Conservation (phyloP, 352 stramenopile genomes). For the Phytopythium litorale region DNA sequence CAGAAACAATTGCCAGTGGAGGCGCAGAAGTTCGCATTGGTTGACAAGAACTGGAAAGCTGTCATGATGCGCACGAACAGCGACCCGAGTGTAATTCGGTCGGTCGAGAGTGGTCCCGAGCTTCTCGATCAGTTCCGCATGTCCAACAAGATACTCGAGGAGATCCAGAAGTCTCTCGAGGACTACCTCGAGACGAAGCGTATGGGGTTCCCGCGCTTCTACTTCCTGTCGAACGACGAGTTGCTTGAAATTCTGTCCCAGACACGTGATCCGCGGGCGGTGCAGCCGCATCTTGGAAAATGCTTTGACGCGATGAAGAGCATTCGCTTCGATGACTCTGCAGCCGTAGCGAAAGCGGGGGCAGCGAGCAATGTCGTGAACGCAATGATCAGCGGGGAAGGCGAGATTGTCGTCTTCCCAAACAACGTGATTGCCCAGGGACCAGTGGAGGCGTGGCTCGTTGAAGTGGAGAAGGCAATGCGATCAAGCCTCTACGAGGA, state of each 20-base stretch:
- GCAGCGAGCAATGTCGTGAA: slow-evolving; percentile 53
- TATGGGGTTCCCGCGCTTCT: slow-evolving; percentile 91
- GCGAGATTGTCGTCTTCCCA: slow-evolving; percentile 81
- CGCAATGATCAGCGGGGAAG: slow-evolving; percentile 84
- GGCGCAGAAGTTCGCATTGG: slow-evolving; percentile 79
- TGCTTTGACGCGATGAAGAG: slow-evolving; percentile 93
- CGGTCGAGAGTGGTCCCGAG: slow-evolving; percentile 64
- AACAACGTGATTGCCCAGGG: slow-evolving; percentile 74
- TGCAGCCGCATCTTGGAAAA: slow-evolving; percentile 89
- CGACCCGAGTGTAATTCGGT: slow-evolving; percentile 74
- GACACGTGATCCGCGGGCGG: slow-evolving; percentile 84
- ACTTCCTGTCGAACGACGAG: slow-evolving; percentile 92
- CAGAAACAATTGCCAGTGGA: slow-evolving; percentile 86
- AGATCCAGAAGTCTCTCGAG: slow-evolving; percentile 91
- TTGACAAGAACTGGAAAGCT: slow-evolving; percentile 85
- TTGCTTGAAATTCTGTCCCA: slow-evolving; percentile 90
- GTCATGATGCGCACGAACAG: slow-evolving; percentile 79
- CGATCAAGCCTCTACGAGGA: slow-evolving; percentile 83
- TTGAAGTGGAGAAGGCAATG: slow-evolving; percentile 88
- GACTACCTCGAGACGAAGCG: slow-evolving; percentile 92
- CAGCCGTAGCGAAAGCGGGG: slow-evolving; percentile 14
- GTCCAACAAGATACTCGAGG: slow-evolving; percentile 84
- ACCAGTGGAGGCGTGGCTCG: slow-evolving; percentile 85
- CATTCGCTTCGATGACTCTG: slow-evolving; percentile 75
- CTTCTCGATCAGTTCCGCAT: slow-evolving; percentile 82